phyloP scores from a whole-genome alignment of 305 asterid species.

The Caryopteris hybrid region DNA sequence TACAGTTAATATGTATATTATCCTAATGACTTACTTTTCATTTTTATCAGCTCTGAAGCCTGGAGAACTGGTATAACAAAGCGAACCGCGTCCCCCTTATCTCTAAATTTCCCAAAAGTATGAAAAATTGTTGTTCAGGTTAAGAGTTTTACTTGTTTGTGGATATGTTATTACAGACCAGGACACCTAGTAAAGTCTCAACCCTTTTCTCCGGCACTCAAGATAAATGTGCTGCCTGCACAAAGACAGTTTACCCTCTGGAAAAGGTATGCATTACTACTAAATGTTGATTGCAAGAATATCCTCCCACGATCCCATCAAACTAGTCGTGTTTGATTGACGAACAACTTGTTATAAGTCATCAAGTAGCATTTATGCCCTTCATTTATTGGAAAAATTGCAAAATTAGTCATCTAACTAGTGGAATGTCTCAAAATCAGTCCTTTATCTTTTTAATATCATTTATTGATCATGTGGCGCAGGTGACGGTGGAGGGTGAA shows the following conservation, averaged over 20 bases:
- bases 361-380: too few species aligned
- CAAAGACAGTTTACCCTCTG: slow-evolving; percentile 69
- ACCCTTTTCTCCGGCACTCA: slow-evolving; percentile 68
- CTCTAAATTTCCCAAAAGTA: background rate
- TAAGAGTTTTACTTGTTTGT: background rate
- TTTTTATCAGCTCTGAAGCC: slow-evolving; percentile 30
- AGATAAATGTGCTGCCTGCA: slow-evolving; percentile 71
- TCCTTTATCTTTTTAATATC: too few species aligned
- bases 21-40: background rate
- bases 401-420: too few species aligned
- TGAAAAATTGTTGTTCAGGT: background rate
- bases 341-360: too few species aligned
- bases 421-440: too few species aligned
- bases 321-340: too few species aligned
- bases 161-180: slow-evolving; percentile 26
- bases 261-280: slow-evolving; percentile 45
- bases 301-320: too few species aligned
- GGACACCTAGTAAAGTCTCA: slow-evolving; percentile 65
- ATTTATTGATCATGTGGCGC: too few species aligned
- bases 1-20: background rate
- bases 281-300: too few species aligned
- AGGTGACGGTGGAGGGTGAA: slow-evolving; percentile 53
- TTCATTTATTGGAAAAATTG: too few species aligned
- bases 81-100: background rate
- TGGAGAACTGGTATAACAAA: slow-evolving; percentile 41